phyloP scores from a whole-genome alignment of 345 rosid genomes.

The Citrus hindsii region DNA sequence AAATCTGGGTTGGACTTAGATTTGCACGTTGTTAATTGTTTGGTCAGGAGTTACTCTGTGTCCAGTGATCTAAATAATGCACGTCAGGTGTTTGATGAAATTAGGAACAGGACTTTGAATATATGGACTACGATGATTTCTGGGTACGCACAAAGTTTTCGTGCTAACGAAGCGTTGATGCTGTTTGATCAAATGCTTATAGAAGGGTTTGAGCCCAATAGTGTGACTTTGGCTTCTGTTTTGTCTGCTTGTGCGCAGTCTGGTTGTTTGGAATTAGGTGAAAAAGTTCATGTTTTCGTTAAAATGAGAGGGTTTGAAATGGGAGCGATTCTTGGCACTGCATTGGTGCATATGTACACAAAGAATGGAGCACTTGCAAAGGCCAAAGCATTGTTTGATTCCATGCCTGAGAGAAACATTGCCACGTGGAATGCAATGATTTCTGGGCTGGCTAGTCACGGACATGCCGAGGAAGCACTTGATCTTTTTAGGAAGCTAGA shows the following conservation, averaged over 20 bases:
- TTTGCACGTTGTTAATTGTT: slow-evolving; percentile 20
- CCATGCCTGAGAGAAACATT: slow-evolving; percentile 20
- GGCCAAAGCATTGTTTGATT: slow-evolving; percentile 21
- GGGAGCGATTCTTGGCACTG: slow-evolving; percentile 26
- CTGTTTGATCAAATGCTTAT: slow-evolving; percentile 24
- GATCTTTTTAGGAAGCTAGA: slow-evolving; percentile 15
- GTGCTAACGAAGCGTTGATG: slow-evolving; percentile 16
- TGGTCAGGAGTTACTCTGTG: slow-evolving; percentile 14
- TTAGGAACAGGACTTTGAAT: slow-evolving; percentile 6
- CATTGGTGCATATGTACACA: slow-evolving; percentile 27
- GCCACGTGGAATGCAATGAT: slow-evolving; percentile 28
- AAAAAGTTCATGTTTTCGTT: slow-evolving; percentile 13
- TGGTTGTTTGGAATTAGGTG: slow-evolving; percentile 24
- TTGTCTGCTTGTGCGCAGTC: slow-evolving; percentile 26
- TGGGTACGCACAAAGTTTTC: slow-evolving; percentile 25
- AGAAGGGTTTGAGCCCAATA: slow-evolving; percentile 21
- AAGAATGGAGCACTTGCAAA: slow-evolving; percentile 15
- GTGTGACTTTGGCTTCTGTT: slow-evolving; percentile 24
- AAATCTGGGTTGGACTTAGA: slow-evolving; percentile 22
- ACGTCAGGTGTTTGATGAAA: slow-evolving; percentile 17
- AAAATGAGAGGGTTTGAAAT: slow-evolving; percentile 12
- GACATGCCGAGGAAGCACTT: slow-evolving; percentile 23
- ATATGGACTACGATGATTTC: slow-evolving; percentile 25
- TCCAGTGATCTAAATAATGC: slow-evolving; percentile 10
- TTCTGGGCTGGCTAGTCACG: slow-evolving; percentile 20